phyloP scores from a whole-genome alignment of 331 rosid species.

The Telfairia occidentalis region DNA sequence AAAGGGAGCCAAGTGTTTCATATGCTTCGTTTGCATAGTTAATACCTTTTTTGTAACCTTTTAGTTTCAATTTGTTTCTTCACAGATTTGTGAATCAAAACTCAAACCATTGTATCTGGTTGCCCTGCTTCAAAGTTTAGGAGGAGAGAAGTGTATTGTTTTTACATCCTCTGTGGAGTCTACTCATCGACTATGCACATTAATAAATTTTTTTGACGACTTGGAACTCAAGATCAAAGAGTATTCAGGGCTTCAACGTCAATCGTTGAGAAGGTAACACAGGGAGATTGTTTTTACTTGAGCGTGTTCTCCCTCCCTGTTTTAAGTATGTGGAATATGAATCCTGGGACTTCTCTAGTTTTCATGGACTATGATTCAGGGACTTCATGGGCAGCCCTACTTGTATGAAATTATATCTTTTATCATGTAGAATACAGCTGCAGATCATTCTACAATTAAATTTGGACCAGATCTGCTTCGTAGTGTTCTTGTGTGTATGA shows the following conservation, averaged over 20 bases:
- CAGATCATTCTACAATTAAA: not conserved
- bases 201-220: conserved; percentile 52
- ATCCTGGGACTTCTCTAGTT: not conserved
- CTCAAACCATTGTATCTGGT: conserved; percentile 74
- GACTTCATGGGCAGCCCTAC: not conserved
- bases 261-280: conserved; percentile 63
- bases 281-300: not conserved
- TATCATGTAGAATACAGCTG: not conserved
- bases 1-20: not conserved
- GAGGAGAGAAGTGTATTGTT: conserved; percentile 71
- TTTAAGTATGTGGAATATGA: not conserved
- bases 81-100: conserved; percentile 64
- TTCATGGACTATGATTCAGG: not conserved
- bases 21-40: not conserved
- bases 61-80: conserved; percentile 4
- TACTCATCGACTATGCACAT: conserved; percentile 77
- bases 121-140: conserved; percentile 65
- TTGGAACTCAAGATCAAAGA: conserved; percentile 61
- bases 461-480: not conserved
- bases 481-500: not conserved
- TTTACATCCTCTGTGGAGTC: conserved; percentile 87
- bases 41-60: not conserved
- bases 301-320: not conserved
- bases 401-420: not conserved
- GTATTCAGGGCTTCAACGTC: conserved; percentile 80